These are phyloP conservation scores for Dactylellina haptotyla DNA, from an alignment of 2,329 filamentous ascomycete genomes.

Conservation along the genomic window DNA sequence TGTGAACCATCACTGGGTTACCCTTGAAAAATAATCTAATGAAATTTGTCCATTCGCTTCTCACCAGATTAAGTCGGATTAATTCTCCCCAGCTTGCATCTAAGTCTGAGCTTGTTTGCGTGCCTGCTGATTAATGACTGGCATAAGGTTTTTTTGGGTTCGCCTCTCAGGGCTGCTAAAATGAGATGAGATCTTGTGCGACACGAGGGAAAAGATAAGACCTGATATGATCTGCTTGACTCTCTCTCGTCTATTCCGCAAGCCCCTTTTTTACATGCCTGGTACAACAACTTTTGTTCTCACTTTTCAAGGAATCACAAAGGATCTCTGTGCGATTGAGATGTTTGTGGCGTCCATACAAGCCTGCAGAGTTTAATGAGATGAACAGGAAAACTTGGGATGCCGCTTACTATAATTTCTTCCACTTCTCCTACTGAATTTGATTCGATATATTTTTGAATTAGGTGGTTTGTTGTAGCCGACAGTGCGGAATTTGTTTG, in stretches of 20 bases:
- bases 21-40: conserved; percentile 10
- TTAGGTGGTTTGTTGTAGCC: conserved; percentile 24
- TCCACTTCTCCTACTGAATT: conserved; percentile 20
- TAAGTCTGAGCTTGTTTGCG: neutral
- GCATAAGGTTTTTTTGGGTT: conserved; percentile 19
- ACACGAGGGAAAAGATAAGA: conserved; percentile 37
- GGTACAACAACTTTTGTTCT: neutral
- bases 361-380: conserved; percentile 36
- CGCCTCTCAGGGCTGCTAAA: conserved; percentile 41
- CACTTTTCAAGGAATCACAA: neutral
- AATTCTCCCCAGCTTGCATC: conserved; percentile 12
- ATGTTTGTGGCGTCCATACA: conserved; percentile 30
- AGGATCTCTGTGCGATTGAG: neutral
- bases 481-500: conserved; percentile 1
- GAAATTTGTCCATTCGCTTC: conserved; percentile 11
- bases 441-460: conserved; percentile 1
- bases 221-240: conserved; percentile 19
- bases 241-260: neutral
- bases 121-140: conserved; percentile 17
- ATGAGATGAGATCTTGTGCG: conserved; percentile 53
- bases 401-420: neutral
- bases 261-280: conserved; percentile 25
- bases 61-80: conserved; percentile 21
- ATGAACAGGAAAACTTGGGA: conserved; percentile 39
- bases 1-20: conserved; percentile 22